Evolutionary conservation across 371 early-diverging fungal genomes (phyloP).

Genomic region (Mortierella sp.): DNA sequence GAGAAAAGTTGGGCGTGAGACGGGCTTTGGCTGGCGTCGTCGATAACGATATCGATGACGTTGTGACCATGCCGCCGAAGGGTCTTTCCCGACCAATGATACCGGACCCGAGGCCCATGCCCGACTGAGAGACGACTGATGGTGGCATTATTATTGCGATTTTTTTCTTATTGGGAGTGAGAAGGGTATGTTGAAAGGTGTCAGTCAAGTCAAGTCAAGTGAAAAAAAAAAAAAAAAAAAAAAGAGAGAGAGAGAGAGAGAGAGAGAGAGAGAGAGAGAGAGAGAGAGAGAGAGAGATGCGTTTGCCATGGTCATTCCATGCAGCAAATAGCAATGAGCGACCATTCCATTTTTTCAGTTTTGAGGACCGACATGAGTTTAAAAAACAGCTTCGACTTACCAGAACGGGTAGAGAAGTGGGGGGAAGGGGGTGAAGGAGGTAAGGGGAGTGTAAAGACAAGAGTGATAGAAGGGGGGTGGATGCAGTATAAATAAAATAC

Average conservation of each 20-base stretch:
- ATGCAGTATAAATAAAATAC: background rate
- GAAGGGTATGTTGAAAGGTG: background rate
- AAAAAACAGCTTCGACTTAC: slow-evolving; percentile 7
- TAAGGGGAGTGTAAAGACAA: background rate
- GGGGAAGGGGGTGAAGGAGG: background rate
- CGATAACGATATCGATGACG: background rate
- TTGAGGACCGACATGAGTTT: background rate
- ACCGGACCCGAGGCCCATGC: slow-evolving; percentile 2
- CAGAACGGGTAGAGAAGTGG: slow-evolving; percentile 13
- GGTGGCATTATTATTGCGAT: background rate
- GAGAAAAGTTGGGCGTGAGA: background rate
- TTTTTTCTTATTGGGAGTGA: background rate
- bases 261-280: background rate
- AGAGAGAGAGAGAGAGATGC: background rate
- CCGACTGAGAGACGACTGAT: background rate
- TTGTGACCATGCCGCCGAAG: background rate
- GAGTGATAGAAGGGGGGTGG: background rate
- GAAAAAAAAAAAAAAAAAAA: too few relatives aligned
- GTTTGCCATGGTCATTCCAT: background rate
- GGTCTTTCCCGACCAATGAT: slow-evolving; percentile 28
- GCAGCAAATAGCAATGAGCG: background rate
- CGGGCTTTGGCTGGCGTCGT: background rate
- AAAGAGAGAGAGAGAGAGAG: too few relatives aligned
- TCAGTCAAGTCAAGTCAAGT: too few relatives aligned
- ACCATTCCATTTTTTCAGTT: background rate